phyloP scores from a whole-genome alignment of 2,329 filamentous ascomycete species.

The Aspergillus novoparasiticus region DNA sequence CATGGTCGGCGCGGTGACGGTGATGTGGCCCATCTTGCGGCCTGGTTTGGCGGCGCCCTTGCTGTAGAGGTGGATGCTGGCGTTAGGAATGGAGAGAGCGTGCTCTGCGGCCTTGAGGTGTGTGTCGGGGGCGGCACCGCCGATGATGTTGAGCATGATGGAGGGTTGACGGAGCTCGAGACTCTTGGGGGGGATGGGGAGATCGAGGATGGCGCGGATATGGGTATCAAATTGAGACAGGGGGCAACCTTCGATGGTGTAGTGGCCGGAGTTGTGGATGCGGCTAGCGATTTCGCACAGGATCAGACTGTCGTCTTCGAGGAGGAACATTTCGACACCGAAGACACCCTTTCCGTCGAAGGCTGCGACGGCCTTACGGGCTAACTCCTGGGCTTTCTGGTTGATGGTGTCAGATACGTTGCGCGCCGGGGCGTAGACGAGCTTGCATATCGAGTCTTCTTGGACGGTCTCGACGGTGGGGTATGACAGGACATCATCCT shows the following conservation, averaged over 20 bases:
- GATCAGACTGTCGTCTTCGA: slow-evolving; percentile 70
- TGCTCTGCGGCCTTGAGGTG: slow-evolving; percentile 61
- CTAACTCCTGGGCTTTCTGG: slow-evolving; percentile 71
- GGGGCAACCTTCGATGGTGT: slow-evolving; percentile 88
- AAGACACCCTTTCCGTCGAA: slow-evolving; percentile 92
- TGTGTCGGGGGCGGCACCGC: slow-evolving; percentile 60
- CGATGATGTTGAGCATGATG: slow-evolving; percentile 60
- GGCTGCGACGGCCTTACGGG: slow-evolving; percentile 74
- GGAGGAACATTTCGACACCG: slow-evolving; percentile 93
- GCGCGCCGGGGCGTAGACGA: slow-evolving; percentile 83
- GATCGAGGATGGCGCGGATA: slow-evolving; percentile 76
- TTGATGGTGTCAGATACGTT: slow-evolving; percentile 64
- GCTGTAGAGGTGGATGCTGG: slow-evolving; percentile 83
- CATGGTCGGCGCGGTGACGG: slow-evolving; percentile 71
- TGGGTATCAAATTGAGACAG: slow-evolving; percentile 93
- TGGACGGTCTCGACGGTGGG: slow-evolving; percentile 93
- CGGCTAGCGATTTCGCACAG: slow-evolving; percentile 87
- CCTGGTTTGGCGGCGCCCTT: slow-evolving; percentile 81
- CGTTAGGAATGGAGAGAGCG: slow-evolving; percentile 61
- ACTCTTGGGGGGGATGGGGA: slow-evolving; percentile 60
- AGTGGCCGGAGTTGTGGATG: slow-evolving; percentile 90
- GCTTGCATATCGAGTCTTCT: slow-evolving; percentile 92
- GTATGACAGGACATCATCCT: slow-evolving; percentile 73
- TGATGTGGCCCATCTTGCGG: slow-evolving; percentile 95
- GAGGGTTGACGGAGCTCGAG: slow-evolving; percentile 51